These are phyloP conservation scores for Monosporascus ibericus DNA, from an alignment of 2,329 filamentous ascomycete genomes.

Conservation along the genomic window DNA sequence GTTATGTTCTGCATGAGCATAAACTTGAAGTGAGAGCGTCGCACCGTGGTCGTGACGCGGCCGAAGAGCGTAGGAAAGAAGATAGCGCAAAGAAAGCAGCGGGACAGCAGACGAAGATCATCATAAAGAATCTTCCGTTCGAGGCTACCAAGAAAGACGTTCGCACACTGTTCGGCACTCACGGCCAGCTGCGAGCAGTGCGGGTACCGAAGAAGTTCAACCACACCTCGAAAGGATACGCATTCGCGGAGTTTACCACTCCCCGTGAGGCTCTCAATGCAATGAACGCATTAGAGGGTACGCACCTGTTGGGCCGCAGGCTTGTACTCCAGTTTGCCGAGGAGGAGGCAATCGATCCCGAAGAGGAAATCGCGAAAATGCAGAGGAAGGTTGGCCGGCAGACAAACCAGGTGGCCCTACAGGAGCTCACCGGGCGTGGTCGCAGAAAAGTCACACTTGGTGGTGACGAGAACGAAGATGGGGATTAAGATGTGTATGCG, in stretches of 20 bases:
- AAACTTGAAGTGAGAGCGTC: conserved; percentile 79
- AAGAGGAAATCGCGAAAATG: conserved; percentile 95
- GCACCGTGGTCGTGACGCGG: conserved; percentile 80
- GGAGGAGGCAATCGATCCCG: conserved; percentile 81
- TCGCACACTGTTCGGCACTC: conserved; percentile 75
- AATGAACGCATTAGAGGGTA: conserved; percentile 84
- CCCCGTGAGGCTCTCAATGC: conserved; percentile 85
- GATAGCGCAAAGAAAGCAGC: conserved; percentile 78
- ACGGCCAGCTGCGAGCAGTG: conserved; percentile 87
- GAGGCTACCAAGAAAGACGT: conserved; percentile 92
- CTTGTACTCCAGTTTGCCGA: conserved; percentile 89
- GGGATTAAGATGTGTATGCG: conserved; percentile 22
- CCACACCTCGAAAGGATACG: conserved; percentile 81
- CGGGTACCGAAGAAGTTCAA: conserved; percentile 95
- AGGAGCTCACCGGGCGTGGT: conserved; percentile 77
- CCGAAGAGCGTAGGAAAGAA: conserved; percentile 76
- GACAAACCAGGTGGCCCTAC: conserved; percentile 82
- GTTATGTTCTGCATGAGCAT: conserved; percentile 80
- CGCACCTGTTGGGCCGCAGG: conserved; percentile 83
- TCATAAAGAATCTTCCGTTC: conserved; percentile 98
- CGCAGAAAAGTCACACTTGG: conserved; percentile 86
- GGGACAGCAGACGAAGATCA: conserved; percentile 77
- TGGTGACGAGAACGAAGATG: conserved; percentile 54
- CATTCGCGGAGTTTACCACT: conserved; percentile 93
- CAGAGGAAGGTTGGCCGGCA: conserved; percentile 91